Evolutionary conservation across 106 monocot species (phyloP), one percentile per base, ranked within the genome.

Genomic region (Hemerocallis citrina): DNA sequence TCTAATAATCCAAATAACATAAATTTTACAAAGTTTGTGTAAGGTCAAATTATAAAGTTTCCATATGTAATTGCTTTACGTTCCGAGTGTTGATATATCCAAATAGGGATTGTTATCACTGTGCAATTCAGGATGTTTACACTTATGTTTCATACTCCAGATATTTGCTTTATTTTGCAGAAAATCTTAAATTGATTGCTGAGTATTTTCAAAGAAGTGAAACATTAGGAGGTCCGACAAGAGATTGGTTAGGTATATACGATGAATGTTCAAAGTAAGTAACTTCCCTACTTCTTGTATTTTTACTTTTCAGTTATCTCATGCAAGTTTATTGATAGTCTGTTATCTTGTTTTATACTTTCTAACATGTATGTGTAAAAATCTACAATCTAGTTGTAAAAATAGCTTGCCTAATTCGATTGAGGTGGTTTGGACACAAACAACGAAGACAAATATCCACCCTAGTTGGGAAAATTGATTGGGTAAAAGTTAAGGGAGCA

Each of bases 151-250:
- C 16, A 54, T 55, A 23, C 23, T 45, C 24, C 11, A 14, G 20
- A 57, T 28, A 12, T 9, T 22, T 57, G 22, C 32, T 29, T 38
- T 30, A 44, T 51, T 68, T 48, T 57, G 16, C 67, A 92, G 92
- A 57, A 55, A 98, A 88, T 51, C 59, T 98, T 20, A 98, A 88
- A 62, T 17, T 98, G 38, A 54, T 98, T 37, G 91, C 96, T 1
- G 85, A 98, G 65, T 98, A 92, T 62, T 91, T 98, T 72, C 91
- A 98, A 62, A 74, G 73, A 75, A 98, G 92, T 70, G 96, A 98
- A 66, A 80, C 84, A 68, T 65, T 92, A 80, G 91, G 91, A 27
- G 91, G 96, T 54, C 81, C 90, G 20, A 68, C 91, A 25, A 91
- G 79, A 47, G 96, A 98, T 69, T 98, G 91, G 96, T 65, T 88